phyloP scores from a whole-genome alignment of 148 eudicot genomes.

The Chenopodium formosanum region DNA sequence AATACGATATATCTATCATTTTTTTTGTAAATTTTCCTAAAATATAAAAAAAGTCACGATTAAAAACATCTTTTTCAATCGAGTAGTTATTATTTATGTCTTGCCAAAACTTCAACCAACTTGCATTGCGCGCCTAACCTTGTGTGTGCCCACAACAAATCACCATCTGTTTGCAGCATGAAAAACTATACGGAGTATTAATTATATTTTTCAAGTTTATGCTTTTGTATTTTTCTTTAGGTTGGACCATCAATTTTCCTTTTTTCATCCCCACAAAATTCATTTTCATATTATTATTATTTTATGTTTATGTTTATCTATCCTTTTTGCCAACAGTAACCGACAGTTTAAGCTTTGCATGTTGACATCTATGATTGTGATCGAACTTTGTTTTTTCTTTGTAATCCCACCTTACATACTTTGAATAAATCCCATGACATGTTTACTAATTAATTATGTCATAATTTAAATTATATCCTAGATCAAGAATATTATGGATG shows the following conservation, averaged over 20 bases:
- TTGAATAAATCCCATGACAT: slow-evolving; percentile 8
- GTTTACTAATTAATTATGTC: neutral
- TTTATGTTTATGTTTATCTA: slow-evolving; percentile 7
- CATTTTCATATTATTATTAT: neutral
- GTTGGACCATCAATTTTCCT: slow-evolving; percentile 4
- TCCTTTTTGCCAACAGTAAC: slow-evolving; percentile 15
- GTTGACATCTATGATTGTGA: slow-evolving; percentile 20
- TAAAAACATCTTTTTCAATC: neutral
- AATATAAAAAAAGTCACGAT: neutral
- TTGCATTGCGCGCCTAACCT: neutral
- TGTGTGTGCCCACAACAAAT: slow-evolving; percentile 19
- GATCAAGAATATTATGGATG: neutral
- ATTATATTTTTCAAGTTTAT: neutral
- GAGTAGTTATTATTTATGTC: slow-evolving; percentile 1
- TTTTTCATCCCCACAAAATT: neutral
- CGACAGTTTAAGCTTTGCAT: slow-evolving; percentile 16
- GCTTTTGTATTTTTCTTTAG: neutral
- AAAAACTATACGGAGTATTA: neutral
- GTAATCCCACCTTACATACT: neutral
- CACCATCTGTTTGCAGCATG: slow-evolving; percentile 11
- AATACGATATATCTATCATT: neutral
- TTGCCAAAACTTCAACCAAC: slow-evolving; percentile 16
- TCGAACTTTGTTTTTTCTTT: neutral
- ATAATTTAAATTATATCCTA: no score
- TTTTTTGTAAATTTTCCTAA: neutral